Evolutionary conservation across 495 filamentous ascomycete genomes (phyloP).

Genomic region (Aspergillus carlsbadensis): DNA sequence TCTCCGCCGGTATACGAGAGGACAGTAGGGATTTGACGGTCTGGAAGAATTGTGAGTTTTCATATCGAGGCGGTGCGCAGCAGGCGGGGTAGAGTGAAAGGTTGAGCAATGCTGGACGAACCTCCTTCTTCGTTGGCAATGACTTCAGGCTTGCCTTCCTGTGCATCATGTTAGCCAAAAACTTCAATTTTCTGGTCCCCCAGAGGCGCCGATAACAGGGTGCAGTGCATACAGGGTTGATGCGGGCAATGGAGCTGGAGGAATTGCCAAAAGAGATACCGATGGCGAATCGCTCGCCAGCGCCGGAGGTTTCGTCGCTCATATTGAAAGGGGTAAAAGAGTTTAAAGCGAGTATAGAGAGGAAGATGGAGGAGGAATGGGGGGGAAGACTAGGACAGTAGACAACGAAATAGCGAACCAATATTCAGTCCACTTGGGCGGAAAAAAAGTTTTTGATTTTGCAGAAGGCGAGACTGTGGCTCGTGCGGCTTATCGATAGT

Average conservation of each 20-base stretch:
- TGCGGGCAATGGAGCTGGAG: conserved; percentile 93
- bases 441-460: conserved; percentile 29
- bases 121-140: conserved; percentile 99
- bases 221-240: conserved; percentile 55
- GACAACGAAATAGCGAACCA: background rate
- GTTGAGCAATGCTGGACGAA: conserved; percentile 38
- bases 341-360: conserved; percentile 16
- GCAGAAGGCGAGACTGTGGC: conserved; percentile 28
- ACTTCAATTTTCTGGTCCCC: background rate
- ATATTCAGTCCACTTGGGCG: conserved; percentile 23
- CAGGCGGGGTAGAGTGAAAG: background rate
- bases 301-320: conserved; percentile 51
- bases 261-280: conserved; percentile 98
- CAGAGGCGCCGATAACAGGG: background rate
- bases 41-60: conserved; percentile 41
- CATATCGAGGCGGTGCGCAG: conserved; percentile 7
- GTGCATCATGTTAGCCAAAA: conserved; percentile 19
- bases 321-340: conserved; percentile 39
- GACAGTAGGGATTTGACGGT: conserved; percentile 94
- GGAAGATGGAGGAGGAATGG: conserved; percentile 7
- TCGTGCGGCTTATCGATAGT: conserved; percentile 40
- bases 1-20: conserved; percentile 93
- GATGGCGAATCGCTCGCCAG: conserved; percentile 69
- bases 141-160: conserved; percentile 93
- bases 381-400: conserved; percentile 2